These are phyloP conservation scores for Solanum etuberosum DNA, from an alignment of 257 asterid genomes.

Conservation along the genomic window DNA sequence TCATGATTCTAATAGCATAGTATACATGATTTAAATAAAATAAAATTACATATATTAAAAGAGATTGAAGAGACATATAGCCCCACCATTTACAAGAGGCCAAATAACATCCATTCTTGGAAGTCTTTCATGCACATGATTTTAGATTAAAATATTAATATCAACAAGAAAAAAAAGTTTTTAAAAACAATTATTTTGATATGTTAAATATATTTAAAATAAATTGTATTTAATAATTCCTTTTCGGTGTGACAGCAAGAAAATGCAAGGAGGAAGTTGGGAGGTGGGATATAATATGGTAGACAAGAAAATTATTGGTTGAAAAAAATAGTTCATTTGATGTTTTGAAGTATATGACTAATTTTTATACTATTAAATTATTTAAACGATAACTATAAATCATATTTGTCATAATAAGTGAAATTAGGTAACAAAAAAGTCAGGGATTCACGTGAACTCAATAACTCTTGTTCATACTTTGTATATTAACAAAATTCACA, in stretches of 20 bases:
- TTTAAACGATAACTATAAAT: neutral
- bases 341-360: neutral
- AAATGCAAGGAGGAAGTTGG: neutral
- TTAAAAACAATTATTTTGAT: neutral
- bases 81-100: constrained; percentile 5
- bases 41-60: neutral
- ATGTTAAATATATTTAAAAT: neutral
- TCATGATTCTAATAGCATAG: neutral
- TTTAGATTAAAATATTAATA: neutral
- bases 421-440: neutral
- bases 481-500: neutral
- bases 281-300: neutral
- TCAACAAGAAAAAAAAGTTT: neutral
- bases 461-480: neutral
- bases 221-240: neutral
- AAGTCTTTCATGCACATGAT: neutral
- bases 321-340: neutral
- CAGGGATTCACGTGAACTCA: neutral
- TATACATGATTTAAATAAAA: neutral
- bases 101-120: constrained; percentile 1
- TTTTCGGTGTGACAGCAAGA: neutral
- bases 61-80: neutral
- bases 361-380: neutral
- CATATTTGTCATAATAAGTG: neutral
- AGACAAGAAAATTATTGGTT: neutral